Percentiles rank a stretch among this genome's conserved stretches.
Conservation (phyloP, 768 basidiomycete genomes). For the Amanita molliuscula region DNA sequence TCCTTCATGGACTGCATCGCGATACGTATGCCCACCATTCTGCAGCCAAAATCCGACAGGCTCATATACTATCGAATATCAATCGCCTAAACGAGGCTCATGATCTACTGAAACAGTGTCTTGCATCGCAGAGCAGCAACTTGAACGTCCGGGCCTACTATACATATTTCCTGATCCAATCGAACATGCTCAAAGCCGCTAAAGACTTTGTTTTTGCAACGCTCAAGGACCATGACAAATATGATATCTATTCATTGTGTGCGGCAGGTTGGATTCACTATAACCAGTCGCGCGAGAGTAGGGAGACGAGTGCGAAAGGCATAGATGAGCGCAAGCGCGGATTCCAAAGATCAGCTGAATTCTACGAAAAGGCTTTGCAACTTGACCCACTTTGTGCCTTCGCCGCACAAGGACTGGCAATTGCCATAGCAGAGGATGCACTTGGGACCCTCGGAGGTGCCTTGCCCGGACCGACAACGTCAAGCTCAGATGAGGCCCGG, state of each 20-base stretch:
- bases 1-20: not conserved
- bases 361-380: conserved; percentile 84
- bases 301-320: conserved; percentile 48
- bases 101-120: conserved; percentile 80
- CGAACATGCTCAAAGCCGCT: conserved; percentile 57
- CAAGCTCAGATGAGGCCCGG: conserved; percentile 50
- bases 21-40: not conserved
- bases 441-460: conserved; percentile 58
- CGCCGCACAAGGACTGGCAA: conserved; percentile 93
- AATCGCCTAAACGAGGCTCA: conserved; percentile 78
- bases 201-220: conserved; percentile 88
- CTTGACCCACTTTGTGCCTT: conserved; percentile 81
- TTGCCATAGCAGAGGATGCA: conserved; percentile 87
- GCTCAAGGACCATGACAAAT: conserved; percentile 74
- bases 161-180: conserved; percentile 84
- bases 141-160: conserved; percentile 89
- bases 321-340: conserved; percentile 65
- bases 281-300: conserved; percentile 74
- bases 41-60: conserved; percentile 86
- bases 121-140: conserved; percentile 66
- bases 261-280: conserved; percentile 85
- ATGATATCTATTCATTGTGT: conserved; percentile 87
- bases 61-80: conserved; percentile 61
- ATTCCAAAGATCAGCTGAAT: conserved; percentile 79
- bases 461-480: conserved; percentile 24